Evolutionary conservation across 2,329 filamentous ascomycete species (phyloP), one percentile per base, ranked within the genome.

Genomic region (Dothistroma pini): DNA sequence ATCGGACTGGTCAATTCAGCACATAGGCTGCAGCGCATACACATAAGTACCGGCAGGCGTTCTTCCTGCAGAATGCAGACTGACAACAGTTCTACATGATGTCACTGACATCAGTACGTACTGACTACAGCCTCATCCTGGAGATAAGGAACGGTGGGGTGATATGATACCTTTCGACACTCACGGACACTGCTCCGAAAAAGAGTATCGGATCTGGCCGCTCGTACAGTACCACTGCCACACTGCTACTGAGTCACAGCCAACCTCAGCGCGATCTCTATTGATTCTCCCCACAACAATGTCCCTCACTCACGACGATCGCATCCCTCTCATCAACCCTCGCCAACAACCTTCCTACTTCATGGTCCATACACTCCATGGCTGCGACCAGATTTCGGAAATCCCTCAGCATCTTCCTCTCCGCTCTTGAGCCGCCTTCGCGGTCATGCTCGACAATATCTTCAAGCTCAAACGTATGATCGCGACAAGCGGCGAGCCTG

Each of bases 321-420:
- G 8, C 16, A 14, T 19, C 41, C 41, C n/a, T 44, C 41, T n/a
- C 44, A 14, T 54, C 49, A 47, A 58, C 22, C 21, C 25, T 54
- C 56, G 34, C 49, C 32, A 58, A 44, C 41, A 44, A 44, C 16
- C 16, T 44, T n/a, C n/a, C 41, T n/a, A 44, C 41, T n/a, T 44
- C 41, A 9, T 44, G 3, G 14, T n/a, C 41, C 14, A 44, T 44
- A 4, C 41, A n/a, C 14, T 44, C 41, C 41, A 44, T 44, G 14
- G 41, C 41, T 6, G n/a, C 41, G 8, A 44, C 41, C 41, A 44
- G n/a, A 44, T 44, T n/a, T 14, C 41, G 14, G 9, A 44, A 19
- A 44, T 19, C 1, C 16, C n/a, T n/a, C 41, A 44, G n/a, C 16
- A 44, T 19, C 10, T 16, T 44, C 41, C 41, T 44, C 16, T 44